A percentile compares a stretch with the other conserved stretches of the same genome.
These are phyloP conservation scores for Glaciozyma antarctica DNA, from an alignment of 768 basidiomycete genomes.

Conservation along the genomic window DNA sequence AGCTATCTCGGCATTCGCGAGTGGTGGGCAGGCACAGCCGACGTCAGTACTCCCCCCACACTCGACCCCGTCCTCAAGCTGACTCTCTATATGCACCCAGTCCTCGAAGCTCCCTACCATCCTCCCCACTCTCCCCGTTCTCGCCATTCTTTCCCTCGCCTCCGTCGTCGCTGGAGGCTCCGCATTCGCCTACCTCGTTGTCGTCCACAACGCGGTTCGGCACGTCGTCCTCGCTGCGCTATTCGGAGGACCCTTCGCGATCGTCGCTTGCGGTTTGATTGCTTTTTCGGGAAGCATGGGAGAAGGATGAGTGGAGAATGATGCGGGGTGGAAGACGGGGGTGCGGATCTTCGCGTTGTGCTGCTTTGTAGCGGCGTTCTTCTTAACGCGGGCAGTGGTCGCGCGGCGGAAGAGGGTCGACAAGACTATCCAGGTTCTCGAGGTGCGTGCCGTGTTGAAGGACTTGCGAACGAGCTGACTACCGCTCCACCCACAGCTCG, in stretches of 20 bases:
- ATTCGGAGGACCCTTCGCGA: slow-evolving; percentile 16
- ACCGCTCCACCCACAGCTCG: slow-evolving; percentile 39
- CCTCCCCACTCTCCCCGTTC: slow-evolving; percentile 16
- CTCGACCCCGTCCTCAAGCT: not conserved
- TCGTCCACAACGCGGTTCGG: slow-evolving; percentile 11
- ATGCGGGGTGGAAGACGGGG: slow-evolving; percentile 39
- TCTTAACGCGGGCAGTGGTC: slow-evolving; percentile 53
- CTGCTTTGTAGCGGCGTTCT: slow-evolving; percentile 58
- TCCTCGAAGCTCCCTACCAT: not conserved
- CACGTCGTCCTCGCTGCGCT: slow-evolving; percentile 16
- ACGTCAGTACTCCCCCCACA: not conserved
- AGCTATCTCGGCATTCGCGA: not conserved
- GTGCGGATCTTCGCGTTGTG: slow-evolving; percentile 69
- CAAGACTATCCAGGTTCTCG: slow-evolving; percentile 41
- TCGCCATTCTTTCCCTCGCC: slow-evolving; percentile 18
- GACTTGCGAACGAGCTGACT: not conserved
- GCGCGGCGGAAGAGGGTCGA: slow-evolving; percentile 55
- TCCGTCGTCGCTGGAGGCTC: slow-evolving; percentile 18
- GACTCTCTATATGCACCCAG: not conserved
- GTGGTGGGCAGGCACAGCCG: slow-evolving; percentile 1
- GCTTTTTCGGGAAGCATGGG: slow-evolving; percentile 17
- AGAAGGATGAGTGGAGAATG: not conserved
- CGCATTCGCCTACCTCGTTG: slow-evolving; percentile 16
- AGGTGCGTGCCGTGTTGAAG: slow-evolving; percentile 33
- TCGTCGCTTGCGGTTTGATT: slow-evolving; percentile 12